Base-by-base conservation (phyloP, 129 eudicot species). In the Sambucus nigra region DNA sequence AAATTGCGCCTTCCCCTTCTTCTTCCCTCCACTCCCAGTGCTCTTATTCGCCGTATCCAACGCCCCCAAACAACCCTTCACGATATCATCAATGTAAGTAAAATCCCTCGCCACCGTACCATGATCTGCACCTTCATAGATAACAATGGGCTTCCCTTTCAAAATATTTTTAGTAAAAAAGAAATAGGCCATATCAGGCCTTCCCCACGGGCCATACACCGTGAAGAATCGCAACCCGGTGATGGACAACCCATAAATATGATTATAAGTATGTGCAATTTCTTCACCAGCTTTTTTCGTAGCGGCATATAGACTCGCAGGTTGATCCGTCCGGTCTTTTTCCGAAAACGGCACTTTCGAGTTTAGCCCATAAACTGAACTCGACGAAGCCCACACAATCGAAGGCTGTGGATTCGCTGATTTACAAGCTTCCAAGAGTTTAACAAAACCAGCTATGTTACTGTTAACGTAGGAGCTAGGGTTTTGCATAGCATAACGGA, bases 101-200 rank as follows among this genome's bases (percentile, higher is more conserved):
- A 81, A 81, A 57, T 77, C 84, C 32, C 91, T 52, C 0, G 91
- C 83, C 23, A 80, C 80, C 10, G 77, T 76, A 7, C 67, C 75
- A 51, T 80, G 88, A 66, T 80, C 61, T 17, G 81, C 59, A 19
- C 78, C 81, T 57, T 77, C 81, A 21, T 54, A 77, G 6, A 81
- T 53, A 29, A 75, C 69, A 50, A 81, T 76, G 9, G 69, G 67
- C 19, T 76, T 70, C 32, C 84, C 69, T 42, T 73, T 81, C 59
- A 81, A 52, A 1, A 81, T 81, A 60, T 81, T 84, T 53, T 47
- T 81, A 0, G 89, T 77, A 46, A 81, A 81, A 57, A 77, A 81
- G 70, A 65, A 81, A 61, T 81, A 81, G 4, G 89, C 89, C 89
- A 81, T 81, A 33, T 81, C 89, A 2, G 89, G 89, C 41, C 89